phyloP scores from a whole-genome alignment of 495 filamentous ascomycete genomes.

The Niebla homalea region DNA sequence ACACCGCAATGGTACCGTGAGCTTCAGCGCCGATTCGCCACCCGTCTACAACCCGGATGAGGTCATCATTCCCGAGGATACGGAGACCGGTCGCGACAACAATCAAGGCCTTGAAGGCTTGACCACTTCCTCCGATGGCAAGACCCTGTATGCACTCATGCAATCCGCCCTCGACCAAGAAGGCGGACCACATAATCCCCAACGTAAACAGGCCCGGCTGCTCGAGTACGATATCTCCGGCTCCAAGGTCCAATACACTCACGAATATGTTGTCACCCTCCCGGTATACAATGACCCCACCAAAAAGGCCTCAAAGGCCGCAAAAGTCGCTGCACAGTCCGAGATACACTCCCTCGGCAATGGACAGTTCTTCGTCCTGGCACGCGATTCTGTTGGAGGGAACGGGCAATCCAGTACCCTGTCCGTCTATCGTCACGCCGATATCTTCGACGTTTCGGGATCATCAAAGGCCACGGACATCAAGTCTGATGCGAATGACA shows the following conservation, averaged over 20 bases:
- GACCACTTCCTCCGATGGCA: slow-evolving; percentile 49
- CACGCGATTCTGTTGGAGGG: slow-evolving; percentile 52
- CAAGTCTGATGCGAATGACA: slow-evolving; percentile 38
- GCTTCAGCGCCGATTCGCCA: slow-evolving; percentile 47
- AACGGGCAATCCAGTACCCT: slow-evolving; percentile 38
- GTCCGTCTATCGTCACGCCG: slow-evolving; percentile 58
- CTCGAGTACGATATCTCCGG: slow-evolving; percentile 48
- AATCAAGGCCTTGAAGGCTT: slow-evolving; percentile 73
- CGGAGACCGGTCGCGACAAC: slow-evolving; percentile 52
- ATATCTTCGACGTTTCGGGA: slow-evolving; percentile 52
- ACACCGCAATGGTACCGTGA: slow-evolving; percentile 43
- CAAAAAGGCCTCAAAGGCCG: slow-evolving; percentile 18
- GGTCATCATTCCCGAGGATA: slow-evolving; percentile 37
- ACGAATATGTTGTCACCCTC: slow-evolving; percentile 58
- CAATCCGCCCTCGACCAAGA: slow-evolving; percentile 58
- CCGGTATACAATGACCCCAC: slow-evolving; percentile 42
- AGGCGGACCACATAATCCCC: slow-evolving; percentile 43
- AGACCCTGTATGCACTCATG: slow-evolving; percentile 51
- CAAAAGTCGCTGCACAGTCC: slow-evolving; percentile 51
- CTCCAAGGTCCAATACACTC: slow-evolving; percentile 28
- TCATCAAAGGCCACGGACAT: slow-evolving; percentile 47
- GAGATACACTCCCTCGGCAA: slow-evolving; percentile 56
- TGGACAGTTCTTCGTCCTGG: slow-evolving; percentile 54
- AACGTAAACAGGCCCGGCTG: slow-evolving; percentile 42
- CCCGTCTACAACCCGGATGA: slow-evolving; percentile 43